Percentiles rank a stretch among this genome's conserved stretches.
These are phyloP conservation scores for Penicillium pulvis DNA, from an alignment of 495 filamentous ascomycete species.

Conservation along the genomic window DNA sequence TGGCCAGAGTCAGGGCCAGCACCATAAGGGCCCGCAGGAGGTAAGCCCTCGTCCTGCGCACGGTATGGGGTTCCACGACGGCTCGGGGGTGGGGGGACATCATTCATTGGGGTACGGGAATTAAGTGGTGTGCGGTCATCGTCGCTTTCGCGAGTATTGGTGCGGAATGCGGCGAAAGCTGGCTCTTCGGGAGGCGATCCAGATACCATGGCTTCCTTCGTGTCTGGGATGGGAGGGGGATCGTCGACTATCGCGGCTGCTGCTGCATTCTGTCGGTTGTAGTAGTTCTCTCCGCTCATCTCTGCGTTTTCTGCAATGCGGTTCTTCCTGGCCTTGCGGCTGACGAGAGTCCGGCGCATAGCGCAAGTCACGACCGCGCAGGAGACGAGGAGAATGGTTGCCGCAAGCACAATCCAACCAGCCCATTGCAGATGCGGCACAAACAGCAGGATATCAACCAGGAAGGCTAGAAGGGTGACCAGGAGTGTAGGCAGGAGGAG, in stretches of 20 bases:
- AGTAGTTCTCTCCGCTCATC: slow-evolving; percentile 93
- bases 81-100: slow-evolving; percentile 20
- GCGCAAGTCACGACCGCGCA: slow-evolving; percentile 89
- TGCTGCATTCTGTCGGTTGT: slow-evolving; percentile 67
- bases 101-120: slow-evolving; percentile 45
- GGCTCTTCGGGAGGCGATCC: slow-evolving; percentile 58
- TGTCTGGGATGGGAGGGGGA: slow-evolving; percentile 47
- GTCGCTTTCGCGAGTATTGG: slow-evolving; percentile 59
- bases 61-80: slow-evolving; percentile 36
- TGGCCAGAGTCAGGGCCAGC: slow-evolving; percentile 40
- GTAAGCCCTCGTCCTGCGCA: slow-evolving; percentile 66
- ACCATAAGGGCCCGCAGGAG: slow-evolving; percentile 41
- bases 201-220: slow-evolving; percentile 54
- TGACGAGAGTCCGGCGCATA: slow-evolving; percentile 94
- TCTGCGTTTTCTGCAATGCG: slow-evolving; percentile 90
- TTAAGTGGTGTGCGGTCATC: slow-evolving; percentile 89
- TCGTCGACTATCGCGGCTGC: slow-evolving; percentile 35
- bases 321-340: slow-evolving; percentile 86
- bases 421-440: slow-evolving; percentile 93
- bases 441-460: slow-evolving; percentile 95
- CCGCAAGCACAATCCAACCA: slow-evolving; percentile 90
- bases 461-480: slow-evolving; percentile 81
- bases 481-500: slow-evolving; percentile 83
- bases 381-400: slow-evolving; percentile 82
- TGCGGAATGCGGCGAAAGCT: slow-evolving; percentile 78